Conservation (phyloP, 2,329 filamentous ascomycete genomes). For the Delphinella strobiligena region DNA sequence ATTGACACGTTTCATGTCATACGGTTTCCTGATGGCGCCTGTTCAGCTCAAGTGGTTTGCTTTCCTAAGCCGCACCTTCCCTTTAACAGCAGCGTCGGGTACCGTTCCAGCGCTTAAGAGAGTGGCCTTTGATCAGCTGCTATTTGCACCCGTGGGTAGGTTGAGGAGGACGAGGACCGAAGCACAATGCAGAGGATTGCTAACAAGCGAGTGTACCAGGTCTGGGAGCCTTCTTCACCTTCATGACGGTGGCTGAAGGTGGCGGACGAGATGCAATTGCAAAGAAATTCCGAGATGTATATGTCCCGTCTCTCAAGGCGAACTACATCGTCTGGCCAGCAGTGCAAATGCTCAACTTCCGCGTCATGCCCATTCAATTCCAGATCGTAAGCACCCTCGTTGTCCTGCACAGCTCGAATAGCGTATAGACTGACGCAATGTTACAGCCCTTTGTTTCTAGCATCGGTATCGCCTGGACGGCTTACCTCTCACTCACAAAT, state of each 20-base stretch:
- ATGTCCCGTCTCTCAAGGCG: slow-evolving; percentile 84
- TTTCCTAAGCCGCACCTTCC: slow-evolving; percentile 71
- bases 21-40: slow-evolving; percentile 92
- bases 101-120: slow-evolving; percentile 75
- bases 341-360: slow-evolving; percentile 94
- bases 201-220: slow-evolving; percentile 29
- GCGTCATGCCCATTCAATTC: slow-evolving; percentile 86
- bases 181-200: neutral
- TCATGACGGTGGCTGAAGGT: slow-evolving; percentile 92
- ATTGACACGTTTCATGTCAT: slow-evolving; percentile 89
- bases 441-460: slow-evolving; percentile 85
- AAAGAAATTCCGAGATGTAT: slow-evolving; percentile 86
- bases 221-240: slow-evolving; percentile 81
- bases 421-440: too few species aligned
- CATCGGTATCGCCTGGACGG: slow-evolving; percentile 93
- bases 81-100: slow-evolving; percentile 64
- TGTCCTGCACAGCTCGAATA: too few species aligned
- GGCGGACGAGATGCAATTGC: slow-evolving; percentile 68
- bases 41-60: slow-evolving; percentile 93
- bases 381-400: slow-evolving; percentile 94
- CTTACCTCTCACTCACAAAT: slow-evolving; percentile 87
- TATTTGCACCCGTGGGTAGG: slow-evolving; percentile 79
- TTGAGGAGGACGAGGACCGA: slow-evolving; percentile 3
- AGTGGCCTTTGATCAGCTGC: slow-evolving; percentile 81
- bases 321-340: slow-evolving; percentile 93